Conservation (phyloP, 1,284 basidiomycete species). For the Ustilago bromivora region DNA sequence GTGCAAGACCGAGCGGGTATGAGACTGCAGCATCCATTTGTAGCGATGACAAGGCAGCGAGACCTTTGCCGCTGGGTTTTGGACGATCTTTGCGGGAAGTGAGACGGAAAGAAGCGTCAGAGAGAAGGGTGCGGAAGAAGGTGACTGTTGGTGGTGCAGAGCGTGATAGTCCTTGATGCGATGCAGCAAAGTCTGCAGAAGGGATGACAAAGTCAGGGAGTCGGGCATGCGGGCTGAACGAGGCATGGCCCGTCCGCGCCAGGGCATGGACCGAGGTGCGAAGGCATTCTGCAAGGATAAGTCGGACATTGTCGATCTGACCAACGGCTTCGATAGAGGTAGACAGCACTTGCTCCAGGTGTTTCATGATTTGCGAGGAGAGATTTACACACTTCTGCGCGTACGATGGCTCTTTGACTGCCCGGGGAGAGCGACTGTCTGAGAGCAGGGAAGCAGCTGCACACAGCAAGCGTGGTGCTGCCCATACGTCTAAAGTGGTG, state of each 20-base stretch:
- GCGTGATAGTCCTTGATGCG: neutral
- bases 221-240: conserved; percentile 28
- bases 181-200: neutral
- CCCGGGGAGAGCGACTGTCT: conserved; percentile 10
- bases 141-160: conserved; percentile 6
- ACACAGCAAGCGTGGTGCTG: conserved; percentile 51
- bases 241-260: conserved; percentile 33
- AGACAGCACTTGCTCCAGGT: conserved; percentile 25
- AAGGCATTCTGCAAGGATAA: conserved; percentile 39
- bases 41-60: conserved; percentile 19
- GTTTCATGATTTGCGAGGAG: conserved; percentile 19
- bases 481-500: conserved; percentile 61
- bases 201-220: conserved; percentile 44
- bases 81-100: conserved; percentile 40
- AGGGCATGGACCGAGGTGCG: conserved; percentile 44
- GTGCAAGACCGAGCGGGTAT: conserved; percentile 8
- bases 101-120: conserved; percentile 29
- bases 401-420: neutral
- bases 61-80: conserved; percentile 30
- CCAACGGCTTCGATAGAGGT: conserved; percentile 35
- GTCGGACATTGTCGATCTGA: conserved; percentile 51
- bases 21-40: conserved; percentile 22
- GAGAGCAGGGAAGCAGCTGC: conserved; percentile 36
- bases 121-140: conserved; percentile 23
- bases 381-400: conserved; percentile 15